Conservation (phyloP, 495 filamentous ascomycete species). For the Aspergillus biplanus region DNA sequence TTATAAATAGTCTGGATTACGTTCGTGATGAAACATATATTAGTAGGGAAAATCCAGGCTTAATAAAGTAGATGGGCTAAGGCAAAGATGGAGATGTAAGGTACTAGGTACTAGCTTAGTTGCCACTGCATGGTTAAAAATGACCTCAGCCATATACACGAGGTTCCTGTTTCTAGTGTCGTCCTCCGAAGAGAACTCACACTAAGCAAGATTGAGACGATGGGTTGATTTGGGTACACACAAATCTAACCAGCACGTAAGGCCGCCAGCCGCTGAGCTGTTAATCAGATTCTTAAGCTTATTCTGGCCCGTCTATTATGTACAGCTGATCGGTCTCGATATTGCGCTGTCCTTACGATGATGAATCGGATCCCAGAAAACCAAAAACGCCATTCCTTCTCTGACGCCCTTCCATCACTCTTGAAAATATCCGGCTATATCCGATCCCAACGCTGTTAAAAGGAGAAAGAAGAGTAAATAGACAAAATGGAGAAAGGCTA, state of each 20-base stretch:
- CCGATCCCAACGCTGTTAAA: constrained; percentile 14
- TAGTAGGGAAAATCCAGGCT: no score
- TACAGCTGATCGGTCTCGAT: neutral
- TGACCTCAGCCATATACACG: no score
- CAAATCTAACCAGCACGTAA: neutral
- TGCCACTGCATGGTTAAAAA: no score
- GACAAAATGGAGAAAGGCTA: constrained; percentile 22
- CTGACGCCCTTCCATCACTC: constrained; percentile 18
- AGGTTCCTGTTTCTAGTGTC: no score
- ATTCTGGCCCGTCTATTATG: neutral
- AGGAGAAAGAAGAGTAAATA: constrained; percentile 1
- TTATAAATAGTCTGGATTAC: neutral
- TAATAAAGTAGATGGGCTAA: no score
- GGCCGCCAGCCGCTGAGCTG: neutral
- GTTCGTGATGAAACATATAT: no score
- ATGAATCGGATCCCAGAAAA: constrained; percentile 4
- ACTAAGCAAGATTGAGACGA: neutral
- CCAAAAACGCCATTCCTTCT: constrained; percentile 27
- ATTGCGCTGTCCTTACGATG: neutral
- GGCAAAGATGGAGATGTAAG: no score
- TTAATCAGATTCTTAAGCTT: neutral
- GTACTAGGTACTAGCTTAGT: no score
- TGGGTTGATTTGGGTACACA: neutral
- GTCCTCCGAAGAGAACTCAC: no score
- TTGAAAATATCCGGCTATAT: constrained; percentile 12